Evolutionary conservation across 2,329 filamentous ascomycete species (phyloP).

Genomic region (Diaporthe longicolla): DNA sequence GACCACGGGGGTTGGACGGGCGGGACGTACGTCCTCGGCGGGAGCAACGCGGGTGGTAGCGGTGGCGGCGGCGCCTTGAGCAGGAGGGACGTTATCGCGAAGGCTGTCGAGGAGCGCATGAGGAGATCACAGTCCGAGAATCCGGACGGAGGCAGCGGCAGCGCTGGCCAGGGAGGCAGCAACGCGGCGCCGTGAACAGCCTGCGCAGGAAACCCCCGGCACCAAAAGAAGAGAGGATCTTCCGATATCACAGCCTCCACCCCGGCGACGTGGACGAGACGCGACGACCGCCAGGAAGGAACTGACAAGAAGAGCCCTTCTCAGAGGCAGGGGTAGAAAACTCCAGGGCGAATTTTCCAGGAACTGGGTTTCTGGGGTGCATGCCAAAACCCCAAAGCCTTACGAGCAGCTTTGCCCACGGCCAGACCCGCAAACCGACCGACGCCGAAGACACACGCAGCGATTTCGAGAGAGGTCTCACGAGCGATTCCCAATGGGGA

Average conservation of each 20-base stretch:
- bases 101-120: constrained; percentile 78
- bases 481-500: neutral
- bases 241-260: neutral
- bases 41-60: constrained; percentile 47
- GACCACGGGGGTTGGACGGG: constrained; percentile 85
- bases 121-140: constrained; percentile 58
- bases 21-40: constrained; percentile 82
- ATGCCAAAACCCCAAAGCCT: neutral
- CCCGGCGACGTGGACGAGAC: neutral
- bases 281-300: neutral
- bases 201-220: neutral
- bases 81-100: constrained; percentile 81
- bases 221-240: neutral
- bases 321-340: neutral
- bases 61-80: constrained; percentile 58
- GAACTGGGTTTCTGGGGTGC: too few relatives aligned
- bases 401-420: neutral
- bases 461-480: neutral
- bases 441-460: neutral
- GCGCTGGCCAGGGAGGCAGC: constrained; percentile 28
- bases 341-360: neutral
- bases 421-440: too few relatives aligned
- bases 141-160: constrained; percentile 43
- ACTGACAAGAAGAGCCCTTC: too few relatives aligned
- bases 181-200: neutral